These are phyloP conservation scores for Kurtzmaniella quercitrusa DNA, from an alignment of 1,139 yeast genomes.

Conservation along the genomic window DNA sequence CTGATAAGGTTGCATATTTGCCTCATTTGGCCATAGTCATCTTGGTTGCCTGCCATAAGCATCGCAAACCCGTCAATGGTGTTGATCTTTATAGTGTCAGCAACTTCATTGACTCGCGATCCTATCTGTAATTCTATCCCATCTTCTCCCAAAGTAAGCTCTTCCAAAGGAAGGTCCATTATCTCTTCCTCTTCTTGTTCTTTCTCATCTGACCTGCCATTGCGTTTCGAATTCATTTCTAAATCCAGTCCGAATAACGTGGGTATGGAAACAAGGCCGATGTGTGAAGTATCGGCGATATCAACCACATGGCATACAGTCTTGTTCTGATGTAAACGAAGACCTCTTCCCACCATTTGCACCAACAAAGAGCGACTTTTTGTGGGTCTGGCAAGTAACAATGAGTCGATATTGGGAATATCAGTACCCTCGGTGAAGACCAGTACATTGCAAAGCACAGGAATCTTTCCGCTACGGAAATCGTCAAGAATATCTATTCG, in stretches of 20 bases:
- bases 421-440: conserved; percentile 96
- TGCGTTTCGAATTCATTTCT: background rate
- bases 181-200: conserved; percentile 13
- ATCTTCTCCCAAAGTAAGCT: conserved; percentile 8
- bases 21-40: conserved; percentile 8
- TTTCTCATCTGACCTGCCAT: conserved; percentile 10
- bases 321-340: conserved; percentile 61
- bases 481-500: conserved; percentile 52
- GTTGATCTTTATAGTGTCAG: conserved; percentile 16
- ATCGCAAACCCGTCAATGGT: conserved; percentile 33
- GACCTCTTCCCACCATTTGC: conserved; percentile 93
- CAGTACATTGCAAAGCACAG: conserved; percentile 81
- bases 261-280: conserved; percentile 62
- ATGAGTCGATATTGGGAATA: conserved; percentile 82
- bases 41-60: conserved; percentile 13
- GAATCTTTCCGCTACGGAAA: conserved; percentile 58
- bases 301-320: conserved; percentile 71
- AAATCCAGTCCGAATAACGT: conserved; percentile 39
- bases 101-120: conserved; percentile 3
- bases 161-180: conserved; percentile 12
- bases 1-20: conserved; percentile 12
- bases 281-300: conserved; percentile 58
- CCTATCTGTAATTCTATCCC: conserved; percentile 5
- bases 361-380: conserved; percentile 63
- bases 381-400: conserved; percentile 79